These are phyloP conservation scores for Anthracocystis panici-leucophaei DNA, from an alignment of 1,284 basidiomycete genomes.

Conservation along the genomic window DNA sequence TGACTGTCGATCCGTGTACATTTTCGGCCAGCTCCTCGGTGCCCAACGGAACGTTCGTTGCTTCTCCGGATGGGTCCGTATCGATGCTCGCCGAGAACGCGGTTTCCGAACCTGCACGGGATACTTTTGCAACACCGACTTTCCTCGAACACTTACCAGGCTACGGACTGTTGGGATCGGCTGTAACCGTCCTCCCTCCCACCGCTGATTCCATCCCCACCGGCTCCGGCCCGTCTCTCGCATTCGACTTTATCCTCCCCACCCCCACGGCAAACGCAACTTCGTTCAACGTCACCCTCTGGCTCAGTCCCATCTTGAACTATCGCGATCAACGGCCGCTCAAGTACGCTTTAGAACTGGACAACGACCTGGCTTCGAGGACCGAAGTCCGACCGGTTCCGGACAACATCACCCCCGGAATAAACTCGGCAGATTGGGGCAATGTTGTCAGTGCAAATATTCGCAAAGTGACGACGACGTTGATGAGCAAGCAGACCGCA, in stretches of 20 bases:
- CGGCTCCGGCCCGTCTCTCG: slow-evolving; percentile 22
- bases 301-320: slow-evolving; percentile 34
- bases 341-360: slow-evolving; percentile 27
- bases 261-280: not conserved
- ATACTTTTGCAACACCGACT: slow-evolving; percentile 73
- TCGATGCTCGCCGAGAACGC: slow-evolving; percentile 34
- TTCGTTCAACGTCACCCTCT: slow-evolving; percentile 31
- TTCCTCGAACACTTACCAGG: slow-evolving; percentile 75
- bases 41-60: slow-evolving; percentile 72
- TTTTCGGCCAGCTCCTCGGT: slow-evolving; percentile 74
- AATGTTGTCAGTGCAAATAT: slow-evolving; percentile 36
- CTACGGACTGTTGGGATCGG: slow-evolving; percentile 35
- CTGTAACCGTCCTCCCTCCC: slow-evolving; percentile 32
- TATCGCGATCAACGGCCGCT: slow-evolving; percentile 33
- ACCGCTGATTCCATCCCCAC: slow-evolving; percentile 27
- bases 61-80: slow-evolving; percentile 12
- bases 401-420: slow-evolving; percentile 39
- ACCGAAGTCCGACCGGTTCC: slow-evolving; percentile 17
- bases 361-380: slow-evolving; percentile 15
- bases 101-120: slow-evolving; percentile 14
- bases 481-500: not conserved
- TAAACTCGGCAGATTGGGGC: slow-evolving; percentile 35
- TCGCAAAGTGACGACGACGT: slow-evolving; percentile 21
- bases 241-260: slow-evolving; percentile 25
- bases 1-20: slow-evolving; percentile 72